phyloP scores from a whole-genome alignment of 495 filamentous ascomycete species.

The Aspergillus cristatus region DNA sequence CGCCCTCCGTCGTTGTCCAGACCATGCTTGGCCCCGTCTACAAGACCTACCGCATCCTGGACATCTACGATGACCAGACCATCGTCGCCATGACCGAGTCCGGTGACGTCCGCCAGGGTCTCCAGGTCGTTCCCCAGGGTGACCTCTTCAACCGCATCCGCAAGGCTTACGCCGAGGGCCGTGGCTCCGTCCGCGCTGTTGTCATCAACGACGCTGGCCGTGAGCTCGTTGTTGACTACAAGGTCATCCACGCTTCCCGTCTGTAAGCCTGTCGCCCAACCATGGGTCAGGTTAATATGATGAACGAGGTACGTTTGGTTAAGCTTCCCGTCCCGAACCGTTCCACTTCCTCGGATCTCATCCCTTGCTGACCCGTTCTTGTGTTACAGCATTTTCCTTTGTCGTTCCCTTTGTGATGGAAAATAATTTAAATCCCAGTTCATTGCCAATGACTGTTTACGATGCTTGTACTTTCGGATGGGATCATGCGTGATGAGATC shows the following conservation, averaged over 20 bases:
- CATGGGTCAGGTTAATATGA: too few species aligned
- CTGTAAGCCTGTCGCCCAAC: conserved; percentile 42
- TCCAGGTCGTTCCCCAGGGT: conserved; percentile 90
- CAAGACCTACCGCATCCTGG: conserved; percentile 99
- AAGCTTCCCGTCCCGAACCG: too few species aligned
- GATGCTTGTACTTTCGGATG: too few species aligned
- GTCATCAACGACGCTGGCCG: conserved; percentile 91
- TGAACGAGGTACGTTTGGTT: too few species aligned
- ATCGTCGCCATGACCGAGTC: conserved; percentile 76
- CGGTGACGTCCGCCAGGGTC: conserved; percentile 95
- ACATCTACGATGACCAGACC: conserved; percentile 81
- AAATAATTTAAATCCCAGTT: too few species aligned
- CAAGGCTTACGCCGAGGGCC: conserved; percentile 81
- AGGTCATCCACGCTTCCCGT: conserved; percentile 79
- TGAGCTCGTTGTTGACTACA: conserved; percentile 97
- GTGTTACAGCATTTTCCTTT: too few species aligned
- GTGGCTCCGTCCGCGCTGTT: conserved; percentile 86
- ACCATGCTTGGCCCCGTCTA: conserved; percentile 99
- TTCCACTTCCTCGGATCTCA: too few species aligned
- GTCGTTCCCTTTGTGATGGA: too few species aligned
- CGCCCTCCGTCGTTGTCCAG: conserved; percentile 93
- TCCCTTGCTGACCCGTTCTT: too few species aligned
- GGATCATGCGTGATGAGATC: too few species aligned
- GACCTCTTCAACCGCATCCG: conserved; percentile 72
- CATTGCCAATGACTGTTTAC: too few species aligned